Evolutionary conservation across 2,329 filamentous ascomycete species (phyloP).

Genomic region (Claviceps quebecensis): DNA sequence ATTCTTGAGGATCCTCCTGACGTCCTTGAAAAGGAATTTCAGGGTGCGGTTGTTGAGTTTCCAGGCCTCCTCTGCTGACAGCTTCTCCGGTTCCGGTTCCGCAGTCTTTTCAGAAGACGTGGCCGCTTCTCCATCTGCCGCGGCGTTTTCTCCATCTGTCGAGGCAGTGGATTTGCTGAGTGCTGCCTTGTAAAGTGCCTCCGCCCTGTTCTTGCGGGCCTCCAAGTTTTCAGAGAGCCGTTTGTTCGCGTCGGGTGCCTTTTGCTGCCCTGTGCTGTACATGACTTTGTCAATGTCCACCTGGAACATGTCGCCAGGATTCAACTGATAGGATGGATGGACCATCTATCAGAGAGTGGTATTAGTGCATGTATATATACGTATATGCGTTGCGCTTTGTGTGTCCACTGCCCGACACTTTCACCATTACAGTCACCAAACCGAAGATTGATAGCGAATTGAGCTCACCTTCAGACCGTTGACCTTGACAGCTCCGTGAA

Average conservation of each 20-base stretch:
- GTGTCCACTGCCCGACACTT: neutral
- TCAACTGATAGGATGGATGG: slow-evolving; percentile 83
- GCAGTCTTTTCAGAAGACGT: neutral
- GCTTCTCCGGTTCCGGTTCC: slow-evolving; percentile 4
- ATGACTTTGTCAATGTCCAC: slow-evolving; percentile 82
- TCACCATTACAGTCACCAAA: neutral
- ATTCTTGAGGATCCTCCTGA: slow-evolving; percentile 22
- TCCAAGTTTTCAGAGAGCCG: slow-evolving; percentile 14
- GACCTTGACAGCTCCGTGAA: slow-evolving; percentile 86
- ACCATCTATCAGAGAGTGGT: slow-evolving; percentile 51
- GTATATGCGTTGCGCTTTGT: neutral
- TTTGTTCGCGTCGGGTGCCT: slow-evolving; percentile 25
- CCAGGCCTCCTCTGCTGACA: slow-evolving; percentile 13
- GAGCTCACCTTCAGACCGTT: slow-evolving; percentile 78
- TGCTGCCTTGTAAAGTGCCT: slow-evolving; percentile 11
- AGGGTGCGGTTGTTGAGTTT: slow-evolving; percentile 14
- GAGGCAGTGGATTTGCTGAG: slow-evolving; percentile 7
- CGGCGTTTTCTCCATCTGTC: slow-evolving; percentile 7
- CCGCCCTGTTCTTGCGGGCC: slow-evolving; percentile 14
- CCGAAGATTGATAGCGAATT: neutral
- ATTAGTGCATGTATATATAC: slow-evolving; percentile 1
- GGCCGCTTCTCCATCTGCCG: slow-evolving; percentile 5
- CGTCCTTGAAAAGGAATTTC: slow-evolving; percentile 17
- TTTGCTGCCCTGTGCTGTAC: slow-evolving; percentile 68
- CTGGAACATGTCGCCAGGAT: slow-evolving; percentile 97